phyloP scores from a whole-genome alignment of 345 rosid genomes.

The Citrus inodora region DNA sequence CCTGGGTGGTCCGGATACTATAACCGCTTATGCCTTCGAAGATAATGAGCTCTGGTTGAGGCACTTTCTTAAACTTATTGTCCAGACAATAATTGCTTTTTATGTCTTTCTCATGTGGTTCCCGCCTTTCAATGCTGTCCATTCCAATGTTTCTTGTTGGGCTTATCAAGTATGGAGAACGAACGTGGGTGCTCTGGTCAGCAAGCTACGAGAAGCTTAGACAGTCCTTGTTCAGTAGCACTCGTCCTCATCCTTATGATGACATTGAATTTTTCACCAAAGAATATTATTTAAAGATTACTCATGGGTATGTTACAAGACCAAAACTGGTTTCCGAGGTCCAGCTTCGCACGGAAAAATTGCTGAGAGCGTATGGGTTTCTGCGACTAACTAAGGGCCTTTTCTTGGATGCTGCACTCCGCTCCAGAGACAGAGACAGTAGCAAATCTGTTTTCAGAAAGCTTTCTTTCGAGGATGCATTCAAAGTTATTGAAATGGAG shows the following conservation, averaged over 20 bases:
- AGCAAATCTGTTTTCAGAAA: background rate
- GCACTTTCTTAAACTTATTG: background rate
- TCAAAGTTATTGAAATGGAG: slow-evolving; percentile 39
- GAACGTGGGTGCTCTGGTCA: background rate
- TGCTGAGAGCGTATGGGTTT: slow-evolving; percentile 21
- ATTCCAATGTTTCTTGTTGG: background rate
- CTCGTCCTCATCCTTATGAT: too few species aligned
- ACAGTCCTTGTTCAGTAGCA: background rate
- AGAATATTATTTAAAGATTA: background rate
- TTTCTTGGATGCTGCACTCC: slow-evolving; percentile 1
- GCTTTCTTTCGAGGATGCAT: slow-evolving; percentile 6
- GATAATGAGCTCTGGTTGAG: background rate
- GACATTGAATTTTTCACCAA: background rate
- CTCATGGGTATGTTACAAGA: background rate
- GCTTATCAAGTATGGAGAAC: too few species aligned
- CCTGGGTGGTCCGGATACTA: background rate
- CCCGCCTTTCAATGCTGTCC: background rate
- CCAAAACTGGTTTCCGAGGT: background rate
- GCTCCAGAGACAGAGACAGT: background rate
- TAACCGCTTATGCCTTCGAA: background rate
- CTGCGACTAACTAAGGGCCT: slow-evolving; percentile 14
- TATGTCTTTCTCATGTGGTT: background rate
- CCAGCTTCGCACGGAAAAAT: slow-evolving; percentile 7
- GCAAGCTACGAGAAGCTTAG: background rate
- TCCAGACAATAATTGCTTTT: background rate